phyloP scores from a whole-genome alignment of 495 filamentous ascomycete species.

The Margaritispora aquatica region DNA sequence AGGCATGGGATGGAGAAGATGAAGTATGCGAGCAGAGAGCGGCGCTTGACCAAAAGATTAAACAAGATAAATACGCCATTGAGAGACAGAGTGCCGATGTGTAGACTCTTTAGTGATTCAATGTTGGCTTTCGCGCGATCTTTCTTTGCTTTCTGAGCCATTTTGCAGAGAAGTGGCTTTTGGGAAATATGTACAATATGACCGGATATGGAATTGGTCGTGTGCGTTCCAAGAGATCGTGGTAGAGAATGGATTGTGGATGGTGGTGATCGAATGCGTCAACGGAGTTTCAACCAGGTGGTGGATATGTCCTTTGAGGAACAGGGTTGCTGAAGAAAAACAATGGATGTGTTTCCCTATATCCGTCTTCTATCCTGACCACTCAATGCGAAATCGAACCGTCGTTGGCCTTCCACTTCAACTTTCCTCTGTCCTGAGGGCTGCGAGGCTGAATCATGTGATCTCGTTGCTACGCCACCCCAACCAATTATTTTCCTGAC shows the following conservation, averaged over 20 bases:
- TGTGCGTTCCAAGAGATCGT: not conserved
- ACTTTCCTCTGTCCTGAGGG: no score
- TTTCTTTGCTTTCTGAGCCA: conserved; percentile 92
- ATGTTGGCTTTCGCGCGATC: conserved; percentile 78
- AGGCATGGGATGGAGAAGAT: conserved; percentile 68
- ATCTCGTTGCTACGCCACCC: conserved; percentile 16
- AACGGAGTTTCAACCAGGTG: not conserved
- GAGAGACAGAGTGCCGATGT: conserved; percentile 61
- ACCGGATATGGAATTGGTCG: not conserved
- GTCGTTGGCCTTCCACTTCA: no score
- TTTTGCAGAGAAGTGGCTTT: conserved; percentile 14
- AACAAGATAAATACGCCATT: conserved; percentile 70
- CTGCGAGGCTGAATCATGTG: conserved; percentile 15
- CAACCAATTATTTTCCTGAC: conserved; percentile 7
- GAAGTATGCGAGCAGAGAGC: conserved; percentile 64
- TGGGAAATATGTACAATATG: not conserved
- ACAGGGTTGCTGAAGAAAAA: no score
- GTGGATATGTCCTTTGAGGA: no score
- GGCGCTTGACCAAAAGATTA: conserved; percentile 52
- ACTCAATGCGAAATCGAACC: no score
- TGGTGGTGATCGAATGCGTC: not conserved
- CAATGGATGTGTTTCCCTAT: no score
- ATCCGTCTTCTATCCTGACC: no score
- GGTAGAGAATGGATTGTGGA: not conserved
- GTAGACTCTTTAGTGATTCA: conserved; percentile 66